A percentile compares a stretch with the other conserved stretches of the same genome.
Evolutionary conservation across 768 basidiomycete species (phyloP).

Genomic region (Psilocybe sp.): DNA sequence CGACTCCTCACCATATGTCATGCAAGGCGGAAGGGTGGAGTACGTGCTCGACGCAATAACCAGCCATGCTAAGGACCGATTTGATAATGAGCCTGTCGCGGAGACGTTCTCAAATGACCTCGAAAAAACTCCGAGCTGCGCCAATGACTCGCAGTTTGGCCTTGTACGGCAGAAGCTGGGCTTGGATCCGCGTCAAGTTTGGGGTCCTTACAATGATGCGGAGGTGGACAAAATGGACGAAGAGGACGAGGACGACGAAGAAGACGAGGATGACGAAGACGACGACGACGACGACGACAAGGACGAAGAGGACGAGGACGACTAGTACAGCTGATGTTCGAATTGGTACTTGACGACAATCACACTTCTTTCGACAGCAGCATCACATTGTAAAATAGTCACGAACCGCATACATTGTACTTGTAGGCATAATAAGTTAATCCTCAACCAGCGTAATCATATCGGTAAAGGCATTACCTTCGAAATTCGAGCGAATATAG

Average conservation of each 20-base stretch:
- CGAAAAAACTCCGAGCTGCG: conserved; percentile 5
- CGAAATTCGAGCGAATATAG: no score
- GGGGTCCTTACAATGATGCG: conserved; percentile 6
- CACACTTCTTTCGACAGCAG: no score
- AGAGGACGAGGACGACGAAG: conserved; percentile 2
- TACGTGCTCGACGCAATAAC: conserved; percentile 12
- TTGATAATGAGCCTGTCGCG: conserved; percentile 10
- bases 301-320: not conserved
- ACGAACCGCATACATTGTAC: no score
- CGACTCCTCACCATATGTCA: not conserved
- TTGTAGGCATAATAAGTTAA: no score
- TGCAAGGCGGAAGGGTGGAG: conserved; percentile 13
- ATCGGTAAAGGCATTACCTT: no score
- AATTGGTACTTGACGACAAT: no score
- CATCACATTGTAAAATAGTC: no score
- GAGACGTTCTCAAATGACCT: conserved; percentile 7
- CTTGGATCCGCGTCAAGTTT: not conserved
- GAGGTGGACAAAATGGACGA: conserved; percentile 4
- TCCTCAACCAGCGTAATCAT: no score
- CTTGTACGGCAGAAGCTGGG: conserved; percentile 12
- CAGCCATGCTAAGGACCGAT: conserved; percentile 7
- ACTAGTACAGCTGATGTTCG: no score
- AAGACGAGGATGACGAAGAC: not conserved
- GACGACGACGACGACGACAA: not conserved
- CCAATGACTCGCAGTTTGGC: conserved; percentile 16